A percentile compares a stretch with the other conserved stretches of the same genome.
Evolutionary conservation across 2,329 filamentous ascomycete species (phyloP).

Genomic region (Apiospora malaysiana): DNA sequence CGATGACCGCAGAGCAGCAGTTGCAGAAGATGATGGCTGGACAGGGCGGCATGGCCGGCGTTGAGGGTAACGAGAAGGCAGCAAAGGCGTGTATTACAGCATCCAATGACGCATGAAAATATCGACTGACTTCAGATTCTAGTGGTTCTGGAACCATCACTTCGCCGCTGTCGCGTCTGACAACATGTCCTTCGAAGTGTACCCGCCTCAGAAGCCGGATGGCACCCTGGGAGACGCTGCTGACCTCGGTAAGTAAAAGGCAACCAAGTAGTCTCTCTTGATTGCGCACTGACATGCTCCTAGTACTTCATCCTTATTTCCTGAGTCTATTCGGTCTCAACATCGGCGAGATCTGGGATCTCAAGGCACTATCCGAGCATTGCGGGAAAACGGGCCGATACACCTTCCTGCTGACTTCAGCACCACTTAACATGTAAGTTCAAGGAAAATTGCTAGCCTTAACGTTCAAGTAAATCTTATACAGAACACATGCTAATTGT

Average conservation of each 20-base stretch:
- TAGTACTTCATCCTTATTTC: conserved; percentile 25
- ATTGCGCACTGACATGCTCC: neutral
- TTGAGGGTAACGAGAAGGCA: conserved; percentile 53
- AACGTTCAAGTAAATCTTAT: too few species aligned
- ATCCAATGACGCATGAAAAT: neutral
- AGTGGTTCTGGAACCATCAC: conserved; percentile 63
- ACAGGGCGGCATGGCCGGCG: conserved; percentile 46
- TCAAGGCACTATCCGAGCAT: conserved; percentile 31
- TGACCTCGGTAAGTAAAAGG: conserved; percentile 23
- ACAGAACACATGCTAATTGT: neutral
- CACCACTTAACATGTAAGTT: conserved; percentile 44
- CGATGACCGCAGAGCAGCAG: conserved; percentile 37
- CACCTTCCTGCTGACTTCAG: conserved; percentile 49
- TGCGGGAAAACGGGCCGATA: conserved; percentile 44
- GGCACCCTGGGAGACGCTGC: conserved; percentile 13
- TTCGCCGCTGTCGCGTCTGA: conserved; percentile 65
- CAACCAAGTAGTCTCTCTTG: too few species aligned
- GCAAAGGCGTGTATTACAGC: conserved; percentile 39
- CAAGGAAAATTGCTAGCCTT: accelerated
- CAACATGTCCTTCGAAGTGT: conserved; percentile 59
- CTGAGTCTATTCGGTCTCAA: conserved; percentile 24
- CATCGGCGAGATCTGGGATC: conserved; percentile 34
- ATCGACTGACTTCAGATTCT: conserved; percentile 35
- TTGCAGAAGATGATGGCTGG: conserved; percentile 29
- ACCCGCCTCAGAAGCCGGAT: conserved; percentile 44